A percentile compares a stretch with the other conserved stretches of the same genome.
phyloP scores from a whole-genome alignment of 2,329 filamentous ascomycete genomes.

The Fusarium musae region DNA sequence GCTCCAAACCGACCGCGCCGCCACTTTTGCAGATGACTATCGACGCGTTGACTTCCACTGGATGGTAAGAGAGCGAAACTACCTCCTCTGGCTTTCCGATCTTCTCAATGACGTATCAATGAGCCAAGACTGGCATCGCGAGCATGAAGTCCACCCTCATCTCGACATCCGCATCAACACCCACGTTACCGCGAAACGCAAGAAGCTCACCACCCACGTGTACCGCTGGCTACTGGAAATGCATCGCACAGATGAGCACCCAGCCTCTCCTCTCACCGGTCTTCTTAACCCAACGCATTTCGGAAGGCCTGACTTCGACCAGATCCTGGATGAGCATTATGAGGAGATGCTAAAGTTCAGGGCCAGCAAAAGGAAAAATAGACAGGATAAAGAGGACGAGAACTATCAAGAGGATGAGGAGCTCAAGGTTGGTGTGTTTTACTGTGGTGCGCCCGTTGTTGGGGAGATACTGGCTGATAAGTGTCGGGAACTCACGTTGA shows the following conservation, averaged over 20 bases:
- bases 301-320: constrained; percentile 63
- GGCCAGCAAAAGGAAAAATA: constrained; percentile 28
- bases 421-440: constrained; percentile 65
- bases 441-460: constrained; percentile 66
- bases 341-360: constrained; percentile 59
- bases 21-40: constrained; percentile 52
- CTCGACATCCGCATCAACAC: constrained; percentile 67
- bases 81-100: constrained; percentile 67
- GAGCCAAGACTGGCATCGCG: constrained; percentile 53
- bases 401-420: constrained; percentile 45
- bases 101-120: constrained; percentile 61
- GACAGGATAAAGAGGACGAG: background rate
- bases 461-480: constrained; percentile 66
- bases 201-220: constrained; percentile 63
- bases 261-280: constrained; percentile 64
- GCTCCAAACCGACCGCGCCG: constrained; percentile 24
- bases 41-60: constrained; percentile 69
- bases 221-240: constrained; percentile 67
- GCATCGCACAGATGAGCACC: constrained; percentile 62
- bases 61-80: constrained; percentile 67
- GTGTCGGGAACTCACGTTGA: constrained; percentile 61
- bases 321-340: constrained; percentile 65
- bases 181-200: constrained; percentile 66
- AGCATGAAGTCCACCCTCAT: constrained; percentile 50
- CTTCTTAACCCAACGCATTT: constrained; percentile 65